Base-by-base conservation (phyloP, 257 asterid species). In the Plantago major region DNA sequence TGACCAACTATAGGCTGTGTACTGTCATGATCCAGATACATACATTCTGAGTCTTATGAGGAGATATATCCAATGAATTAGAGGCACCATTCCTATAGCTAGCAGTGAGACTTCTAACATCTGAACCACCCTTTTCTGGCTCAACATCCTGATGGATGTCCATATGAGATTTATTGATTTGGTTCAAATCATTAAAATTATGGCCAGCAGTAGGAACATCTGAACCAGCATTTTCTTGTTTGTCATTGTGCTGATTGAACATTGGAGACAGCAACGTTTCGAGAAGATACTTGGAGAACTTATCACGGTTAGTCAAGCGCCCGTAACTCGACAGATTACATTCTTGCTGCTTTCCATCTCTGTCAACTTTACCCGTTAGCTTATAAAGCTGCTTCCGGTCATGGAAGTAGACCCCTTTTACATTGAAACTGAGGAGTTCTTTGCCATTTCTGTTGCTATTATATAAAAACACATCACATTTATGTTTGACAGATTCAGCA, bases 401-500 rank as follows among this genome's bases (percentile, higher is more conserved):
- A 65, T 88, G 80, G 72, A 87, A 90, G 47, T 92, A 92, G 18
- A 92, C 97, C 43, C 78, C 81, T 70, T 80, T 95, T 60, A 92
- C 99, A 9, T 86, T 70, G 62, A 92, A 92, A 37, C 99, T 96
- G 16, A 96, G 97, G 79, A 84, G 94, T 73, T 86, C 70, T 72
- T 83, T 85, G 68, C 90, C 87, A 11, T 46, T 42, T 50, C 96
- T 96, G 58, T 83, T 83, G 74, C 82, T 85, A 82, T 87, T 84
- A 70, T 85, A 72, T 46, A 43, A 92, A 76, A 89, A 95, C 70
- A 83, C 94, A 67, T 80, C 82, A 52, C 95, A 87, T 79, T 87
- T 84, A 80, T 92, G 99, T 95, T 83, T 79, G 47, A 89, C 96
- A 48, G 94, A 83, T 74, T 87, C 96, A 12, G 91, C 99, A 7